Evolutionary conservation across 208 protist genomes (phyloP).

Genomic region (Acanthamoeba comandoni): DNA sequence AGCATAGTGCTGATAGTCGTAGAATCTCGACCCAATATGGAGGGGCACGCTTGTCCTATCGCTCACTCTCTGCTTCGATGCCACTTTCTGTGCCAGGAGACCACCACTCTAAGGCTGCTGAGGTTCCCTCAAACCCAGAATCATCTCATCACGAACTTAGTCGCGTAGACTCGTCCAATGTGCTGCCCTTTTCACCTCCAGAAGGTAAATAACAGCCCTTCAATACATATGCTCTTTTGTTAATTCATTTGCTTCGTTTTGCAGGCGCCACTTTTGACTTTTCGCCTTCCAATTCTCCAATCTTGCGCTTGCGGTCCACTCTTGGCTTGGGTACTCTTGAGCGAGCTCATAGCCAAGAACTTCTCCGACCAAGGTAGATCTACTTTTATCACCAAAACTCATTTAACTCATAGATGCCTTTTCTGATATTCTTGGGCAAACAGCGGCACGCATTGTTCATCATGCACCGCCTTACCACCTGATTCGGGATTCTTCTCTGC

Average conservation of each 20-base stretch:
- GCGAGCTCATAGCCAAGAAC: neutral
- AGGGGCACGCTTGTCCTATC: no score
- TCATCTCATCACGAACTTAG: conserved; percentile 9
- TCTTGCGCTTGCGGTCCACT: neutral
- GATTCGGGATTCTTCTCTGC: conserved; percentile 65
- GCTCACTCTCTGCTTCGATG: no score
- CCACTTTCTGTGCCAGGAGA: neutral
- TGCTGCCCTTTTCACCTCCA: neutral
- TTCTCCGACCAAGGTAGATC: neutral
- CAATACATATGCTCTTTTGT: neutral
- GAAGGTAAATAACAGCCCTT: neutral
- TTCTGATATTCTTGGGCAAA: neutral
- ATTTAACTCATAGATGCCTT: no score
- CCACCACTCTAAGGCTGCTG: neutral
- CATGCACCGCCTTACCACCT: conserved; percentile 20
- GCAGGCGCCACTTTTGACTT: neutral
- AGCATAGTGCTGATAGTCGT: neutral
- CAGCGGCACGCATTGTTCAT: conserved; percentile 12
- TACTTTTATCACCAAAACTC: neutral
- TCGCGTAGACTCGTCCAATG: neutral
- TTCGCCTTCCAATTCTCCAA: conserved; percentile 42
- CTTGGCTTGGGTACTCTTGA: neutral
- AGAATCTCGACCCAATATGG: neutral
- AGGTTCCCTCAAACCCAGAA: neutral
- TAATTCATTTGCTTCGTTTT: neutral